Evolutionary conservation across 2,329 filamentous ascomycete species (phyloP), one percentile per base, ranked within the genome.

Genomic region (Byssochlamys sp.): DNA sequence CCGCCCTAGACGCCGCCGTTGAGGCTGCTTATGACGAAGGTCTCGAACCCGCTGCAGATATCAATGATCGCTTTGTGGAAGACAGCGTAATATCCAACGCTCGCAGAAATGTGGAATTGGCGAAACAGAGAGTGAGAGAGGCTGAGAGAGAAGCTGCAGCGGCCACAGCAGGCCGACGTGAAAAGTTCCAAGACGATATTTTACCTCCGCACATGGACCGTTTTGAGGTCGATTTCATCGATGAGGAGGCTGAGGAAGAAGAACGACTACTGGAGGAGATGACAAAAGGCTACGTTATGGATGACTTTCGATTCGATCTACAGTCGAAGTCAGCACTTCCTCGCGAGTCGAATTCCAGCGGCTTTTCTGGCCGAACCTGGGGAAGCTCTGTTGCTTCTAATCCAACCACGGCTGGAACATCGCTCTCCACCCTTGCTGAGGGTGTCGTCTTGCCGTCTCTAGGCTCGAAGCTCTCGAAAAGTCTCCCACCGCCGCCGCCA

Each of bases 11-110:
- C 74, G 92, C 91, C 26, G 94, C 94, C 12, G 91, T 97, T 7
- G 94, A 97, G 72, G 92, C 92, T 54, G 94, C 92, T 4, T 99
- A 97, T 71, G 88, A 96, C 69, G 91, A 96, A 61, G 89, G 89
- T 0, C 89, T 90, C 61, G 91, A 96, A 68, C 88, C 88, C 3
- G 84, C 65, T 61, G 67, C 63, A 60, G 76, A 67, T 61, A 66
- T 55, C 63, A 68, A 59, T 39, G 75, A 61, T 48, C 58, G 64
- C 33, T 63, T 66, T 58, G 57, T 62, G 55, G 65, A 64, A 50
- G 66, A 73, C 59, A 67, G 73, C 58, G 61, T 75, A 29, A 67
- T 74, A 55, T 66, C 68, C 0, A 83, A 82, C 60, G 82, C 84
- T 2, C 75, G 85, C 64, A 80, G 82, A 48, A 87, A 84, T 64